Conservation (phyloP, 352 stramenopile species). For the Globisporangium echinulatum region DNA sequence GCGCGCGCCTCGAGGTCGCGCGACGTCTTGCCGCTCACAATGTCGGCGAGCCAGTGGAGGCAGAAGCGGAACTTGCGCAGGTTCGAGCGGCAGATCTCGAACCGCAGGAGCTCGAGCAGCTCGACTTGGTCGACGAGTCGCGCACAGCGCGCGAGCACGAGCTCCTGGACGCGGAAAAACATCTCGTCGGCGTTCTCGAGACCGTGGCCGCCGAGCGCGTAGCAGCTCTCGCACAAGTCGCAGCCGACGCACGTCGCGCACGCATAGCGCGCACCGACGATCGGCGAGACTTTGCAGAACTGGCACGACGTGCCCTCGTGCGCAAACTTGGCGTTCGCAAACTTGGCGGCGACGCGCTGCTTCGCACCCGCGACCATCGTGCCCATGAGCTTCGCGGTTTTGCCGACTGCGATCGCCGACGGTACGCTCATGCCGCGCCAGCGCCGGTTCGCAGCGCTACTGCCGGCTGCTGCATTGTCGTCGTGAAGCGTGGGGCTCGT, state of each 20-base stretch:
- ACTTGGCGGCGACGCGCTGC: slow-evolving; percentile 59
- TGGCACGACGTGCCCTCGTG: slow-evolving; percentile 76
- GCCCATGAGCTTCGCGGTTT: slow-evolving; percentile 61
- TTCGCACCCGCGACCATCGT: slow-evolving; percentile 64
- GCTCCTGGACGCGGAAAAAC: slow-evolving; percentile 76
- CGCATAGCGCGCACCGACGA: slow-evolving; percentile 68
- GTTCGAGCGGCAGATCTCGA: slow-evolving; percentile 84
- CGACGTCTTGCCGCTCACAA: slow-evolving; percentile 72
- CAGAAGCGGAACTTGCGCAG: slow-evolving; percentile 83
- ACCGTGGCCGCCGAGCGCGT: slow-evolving; percentile 73
- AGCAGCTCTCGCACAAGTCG: slow-evolving; percentile 78
- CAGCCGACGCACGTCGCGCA: slow-evolving; percentile 78
- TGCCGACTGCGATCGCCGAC: slow-evolving; percentile 11
- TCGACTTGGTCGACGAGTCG: slow-evolving; percentile 59
- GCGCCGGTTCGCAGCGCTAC: slow-evolving; percentile 21
- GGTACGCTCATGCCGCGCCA: slow-evolving; percentile 45
- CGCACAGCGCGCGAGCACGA: slow-evolving; percentile 58
- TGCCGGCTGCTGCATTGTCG: not conserved
- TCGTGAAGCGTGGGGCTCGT: slow-evolving; percentile 8
- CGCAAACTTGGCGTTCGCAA: slow-evolving; percentile 58
- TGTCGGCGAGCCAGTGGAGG: slow-evolving; percentile 79
- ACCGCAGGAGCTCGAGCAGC: slow-evolving; percentile 74
- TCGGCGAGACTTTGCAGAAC: slow-evolving; percentile 73
- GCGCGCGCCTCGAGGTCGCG: slow-evolving; percentile 66
- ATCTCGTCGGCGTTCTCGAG: slow-evolving; percentile 83